Evolutionary conservation across 2,329 filamentous ascomycete genomes (phyloP), one percentile per base, ranked within the genome.

Genomic region (Leptographium procerum): DNA sequence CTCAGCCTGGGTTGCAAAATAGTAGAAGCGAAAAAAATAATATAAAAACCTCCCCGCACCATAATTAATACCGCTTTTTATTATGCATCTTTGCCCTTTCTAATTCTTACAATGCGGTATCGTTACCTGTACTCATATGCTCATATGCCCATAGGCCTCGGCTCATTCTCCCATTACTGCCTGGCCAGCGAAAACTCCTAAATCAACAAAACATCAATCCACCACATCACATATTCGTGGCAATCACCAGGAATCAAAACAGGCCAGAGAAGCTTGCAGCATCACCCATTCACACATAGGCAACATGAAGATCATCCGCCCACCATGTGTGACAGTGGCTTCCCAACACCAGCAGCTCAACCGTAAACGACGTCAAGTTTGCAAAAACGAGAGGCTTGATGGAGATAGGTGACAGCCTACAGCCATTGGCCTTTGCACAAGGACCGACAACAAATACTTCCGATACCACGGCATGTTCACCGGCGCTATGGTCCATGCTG

Each of bases 271-370:
- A 40, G 36, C 13, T 19, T 4, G 4, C 3, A 40, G 14, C 19
- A 19, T 40, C 36, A 19, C 36, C 8, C 36, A 19, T 16, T 40
- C 14, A 40, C 36, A 40, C 1, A 16, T 51, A 57, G 6, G 31
- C 26, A 4, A 57, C 24, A 14, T 9, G 19, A 22, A 77, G 57
- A 63, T 78, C 72, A 62, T 78, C 76, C 55, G 72, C 72, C 74
- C 74, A 79, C 75, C 76, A 78, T 11, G 66, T 67, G 59, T 66
- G 69, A 14, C 11, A 14, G 14, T 19, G n/a, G 69, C 70, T 58
- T 4, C 65, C 66, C n/a, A 66, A 65, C n/a, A 69, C 69, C n/a
- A 69, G 71, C 14, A 73, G 65, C n/a, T 71, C 69, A 48, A 78
- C 66, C 10, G 69, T 69, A 63, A 79, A 60, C 2, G 71, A 69